These are phyloP conservation scores for Cordyceps cateniannulata DNA, from an alignment of 2,329 filamentous ascomycete genomes.

Conservation along the genomic window DNA sequence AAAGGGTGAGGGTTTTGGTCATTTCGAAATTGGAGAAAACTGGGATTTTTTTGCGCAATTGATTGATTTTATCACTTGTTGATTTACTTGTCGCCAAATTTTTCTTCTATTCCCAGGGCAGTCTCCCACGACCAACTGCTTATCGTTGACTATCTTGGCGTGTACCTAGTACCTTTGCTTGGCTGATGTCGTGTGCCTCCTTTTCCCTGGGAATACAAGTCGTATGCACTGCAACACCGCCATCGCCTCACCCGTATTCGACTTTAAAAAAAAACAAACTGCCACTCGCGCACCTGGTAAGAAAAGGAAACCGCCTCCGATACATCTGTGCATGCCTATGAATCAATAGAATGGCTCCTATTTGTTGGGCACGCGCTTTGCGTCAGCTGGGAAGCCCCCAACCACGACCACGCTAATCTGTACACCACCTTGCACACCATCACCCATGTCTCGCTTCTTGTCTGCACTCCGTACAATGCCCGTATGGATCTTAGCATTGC, in stretches of 20 bases:
- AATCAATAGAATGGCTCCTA: background rate
- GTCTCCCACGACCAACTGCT: background rate
- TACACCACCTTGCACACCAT: no score
- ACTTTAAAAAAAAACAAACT: background rate
- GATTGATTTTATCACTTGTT: background rate
- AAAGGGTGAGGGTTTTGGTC: background rate
- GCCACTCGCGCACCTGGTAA: no score
- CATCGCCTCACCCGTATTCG: background rate
- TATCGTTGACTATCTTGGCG: background rate
- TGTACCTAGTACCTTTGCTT: background rate
- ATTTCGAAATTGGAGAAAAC: slow-evolving; percentile 5
- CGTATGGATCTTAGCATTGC: slow-evolving; percentile 6
- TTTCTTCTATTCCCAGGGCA: background rate
- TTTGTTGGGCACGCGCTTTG: background rate
- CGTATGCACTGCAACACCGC: background rate
- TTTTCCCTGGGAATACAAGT: background rate
- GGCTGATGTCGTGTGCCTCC: background rate
- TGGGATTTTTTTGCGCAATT: background rate
- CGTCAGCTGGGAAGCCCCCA: background rate
- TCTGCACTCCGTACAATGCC: background rate
- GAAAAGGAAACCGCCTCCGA: background rate
- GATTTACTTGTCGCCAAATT: no score
- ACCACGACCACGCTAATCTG: background rate
- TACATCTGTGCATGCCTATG: background rate
- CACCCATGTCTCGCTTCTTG: slow-evolving; percentile 7